Evolutionary conservation across 768 basidiomycete genomes (phyloP), one percentile per base, ranked within the genome.

Genomic region (Strobilomyces dryophilus): DNA sequence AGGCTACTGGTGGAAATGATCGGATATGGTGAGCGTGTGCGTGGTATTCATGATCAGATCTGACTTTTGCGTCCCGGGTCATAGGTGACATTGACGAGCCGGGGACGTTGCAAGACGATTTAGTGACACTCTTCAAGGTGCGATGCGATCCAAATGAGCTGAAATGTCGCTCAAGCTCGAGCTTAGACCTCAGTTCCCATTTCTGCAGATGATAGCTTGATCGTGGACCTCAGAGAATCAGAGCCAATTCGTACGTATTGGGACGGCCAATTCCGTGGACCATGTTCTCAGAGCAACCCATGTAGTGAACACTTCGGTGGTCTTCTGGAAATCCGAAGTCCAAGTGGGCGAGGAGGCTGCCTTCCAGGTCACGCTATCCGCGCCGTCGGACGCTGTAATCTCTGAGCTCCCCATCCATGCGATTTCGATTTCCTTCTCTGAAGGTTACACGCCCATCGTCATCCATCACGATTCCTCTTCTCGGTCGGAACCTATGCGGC

Each of bases 1-100:
- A 80, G 76, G 57, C 68, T 95, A n/a, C 67, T 94, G 51, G 64
- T 95, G 11, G 92, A 95, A 67, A 86, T 95, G 82, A 72, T 95
- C 51, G 82, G 82, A 10, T 82, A 88, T 60, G 87, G 92, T 89
- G 47, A 53, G 76, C 65, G 21, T 42, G n/a, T 7, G 5, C 2
- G 11, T 29, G 29, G 11, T 15, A 27, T 47, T 32, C 24, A 8
- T 35, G 8, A 8, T 49, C 20, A 10, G 3, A 15, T 29, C 34
- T 47, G 12, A 56, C 56, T 14, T 45, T 31, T 11, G 42, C 12
- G 27, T 37, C 52, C 32, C 8, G 45, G 79, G 75, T 72, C 58
- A 51, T 61, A 46, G 66, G 62, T 11, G 71, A 79, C 26, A 57
- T 68, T 2, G 81, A 82, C 15, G 81, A 82, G 36, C 71, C 74